Base-by-base conservation (phyloP, 352 stramenopile species). In the Globisporangium camurandrum region DNA sequence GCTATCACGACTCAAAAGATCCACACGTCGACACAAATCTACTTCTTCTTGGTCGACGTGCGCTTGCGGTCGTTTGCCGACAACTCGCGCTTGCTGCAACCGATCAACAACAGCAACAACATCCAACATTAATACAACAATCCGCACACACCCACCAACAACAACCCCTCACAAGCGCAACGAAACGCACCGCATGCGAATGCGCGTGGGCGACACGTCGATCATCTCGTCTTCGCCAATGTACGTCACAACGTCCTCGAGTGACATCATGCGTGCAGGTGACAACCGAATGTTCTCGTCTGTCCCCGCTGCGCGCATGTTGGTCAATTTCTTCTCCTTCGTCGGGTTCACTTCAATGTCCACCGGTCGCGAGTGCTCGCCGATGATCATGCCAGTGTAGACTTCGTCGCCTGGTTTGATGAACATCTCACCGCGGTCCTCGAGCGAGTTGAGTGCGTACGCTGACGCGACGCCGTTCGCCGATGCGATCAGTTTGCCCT, bases 281-380 rank as follows among this genome's bases (percentile, higher is more conserved):
- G 93, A 78, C 17, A 99, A 60, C 34, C 90, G 86, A 30, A 98
- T 64, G 62, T 97, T 97, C 67, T 99, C 97, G 53, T 99, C 97
- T 27, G 96, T 96, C 37, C 78, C 77, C 16, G 92, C 72, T 1
- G 95, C 96, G 47, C 97, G 79, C 75, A 99, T 97, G 69, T 99
- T 99, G 22, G 78, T 96, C 11, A 96, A 69, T 63, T 96, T 97
- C 78, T 99, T 99, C 51, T 96, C 87, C 58, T 95, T 93, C 24
- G 96, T 97, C n/a, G 95, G 86, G 77, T 98, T 99, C 22, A 99
- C 95, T 61, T 99, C 95, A 37, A 99, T 79, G 63, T 99, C 97
- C 48, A 75, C 92, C 40, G 78, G 67, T 24, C 88, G 93, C 75
- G 93, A 96, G 71, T 98, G 90, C 71, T 99, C 95, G 22, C 97